phyloP scores from a whole-genome alignment of 2,329 filamentous ascomycete species.

The Xylaria sp. region DNA sequence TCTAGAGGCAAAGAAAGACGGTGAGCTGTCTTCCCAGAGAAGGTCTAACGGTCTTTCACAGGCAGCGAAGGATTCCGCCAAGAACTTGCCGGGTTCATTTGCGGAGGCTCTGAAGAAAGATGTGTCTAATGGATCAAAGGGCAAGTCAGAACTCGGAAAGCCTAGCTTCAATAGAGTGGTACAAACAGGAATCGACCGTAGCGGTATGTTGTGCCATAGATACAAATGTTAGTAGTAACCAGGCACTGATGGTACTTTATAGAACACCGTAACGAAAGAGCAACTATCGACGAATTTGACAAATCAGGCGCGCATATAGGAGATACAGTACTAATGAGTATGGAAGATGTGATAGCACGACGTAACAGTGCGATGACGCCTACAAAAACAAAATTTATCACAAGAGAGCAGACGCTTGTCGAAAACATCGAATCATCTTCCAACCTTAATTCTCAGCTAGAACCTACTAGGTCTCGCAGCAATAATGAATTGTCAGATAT shows the following conservation, averaged over 20 bases:
- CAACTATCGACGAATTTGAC: neutral
- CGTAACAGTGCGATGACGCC: neutral
- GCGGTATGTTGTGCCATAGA: conserved; percentile 3
- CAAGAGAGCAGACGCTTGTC: neutral
- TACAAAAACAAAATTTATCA: neutral
- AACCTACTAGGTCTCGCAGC: neutral
- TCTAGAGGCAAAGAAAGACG: conserved; percentile 30
- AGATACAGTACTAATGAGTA: neutral
- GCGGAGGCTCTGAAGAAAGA: conserved; percentile 23
- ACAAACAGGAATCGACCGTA: neutral
- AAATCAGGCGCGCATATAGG: no score
- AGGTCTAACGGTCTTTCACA: conserved; percentile 11
- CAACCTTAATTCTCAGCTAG: neutral
- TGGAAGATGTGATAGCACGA: neutral
- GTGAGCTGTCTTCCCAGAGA: conserved; percentile 31
- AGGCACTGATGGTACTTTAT: conserved; percentile 1
- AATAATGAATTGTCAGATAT: neutral
- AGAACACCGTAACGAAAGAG: neutral
- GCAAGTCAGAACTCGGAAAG: conserved; percentile 21
- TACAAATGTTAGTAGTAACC: neutral
- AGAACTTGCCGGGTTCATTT: conserved; percentile 23
- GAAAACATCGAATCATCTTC: neutral
- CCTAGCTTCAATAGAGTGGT: neutral
- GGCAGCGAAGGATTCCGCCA: conserved; percentile 14
- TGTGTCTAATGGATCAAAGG: conserved; percentile 36